A percentile compares a stretch with the other conserved stretches of the same genome.
Conservation (phyloP, 163 green algal species). For the Scenedesmus sp. region DNA sequence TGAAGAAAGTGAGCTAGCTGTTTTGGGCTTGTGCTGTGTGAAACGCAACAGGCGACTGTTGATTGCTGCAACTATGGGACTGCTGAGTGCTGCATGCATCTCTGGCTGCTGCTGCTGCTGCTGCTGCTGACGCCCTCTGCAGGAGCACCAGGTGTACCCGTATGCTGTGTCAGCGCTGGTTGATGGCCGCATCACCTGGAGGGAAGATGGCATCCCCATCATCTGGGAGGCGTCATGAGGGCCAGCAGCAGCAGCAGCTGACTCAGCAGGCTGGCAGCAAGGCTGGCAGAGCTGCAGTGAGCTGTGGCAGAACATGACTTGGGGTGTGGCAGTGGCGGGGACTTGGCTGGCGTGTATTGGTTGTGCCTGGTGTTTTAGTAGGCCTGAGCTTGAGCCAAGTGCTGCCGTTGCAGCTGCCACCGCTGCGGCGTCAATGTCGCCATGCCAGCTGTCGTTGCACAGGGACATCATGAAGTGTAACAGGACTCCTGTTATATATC, state of each 20-base stretch:
- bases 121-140: constrained; percentile 15
- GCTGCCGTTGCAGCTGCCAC: too few species aligned
- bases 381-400: too few species aligned
- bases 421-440: too few species aligned
- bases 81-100: not conserved
- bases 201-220: constrained; percentile 93
- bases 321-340: not conserved
- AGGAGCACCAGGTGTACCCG: constrained; percentile 94
- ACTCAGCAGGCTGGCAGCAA: not conserved
- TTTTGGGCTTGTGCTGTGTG: not conserved
- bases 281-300: not conserved
- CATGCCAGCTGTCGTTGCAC: too few species aligned
- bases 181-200: constrained; percentile 90
- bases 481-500: too few species aligned
- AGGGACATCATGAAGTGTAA: too few species aligned
- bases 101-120: not conserved
- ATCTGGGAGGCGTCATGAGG: constrained; percentile 72
- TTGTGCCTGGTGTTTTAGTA: not conserved
- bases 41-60: not conserved
- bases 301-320: not conserved
- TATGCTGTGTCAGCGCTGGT: constrained; percentile 90
- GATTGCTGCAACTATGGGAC: not conserved
- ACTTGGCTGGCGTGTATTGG: not conserved
- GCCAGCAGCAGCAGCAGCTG: not conserved
- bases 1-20: too few species aligned